phyloP scores from a whole-genome alignment of 2,329 filamentous ascomycete genomes.

The Aspergillus sp. region DNA sequence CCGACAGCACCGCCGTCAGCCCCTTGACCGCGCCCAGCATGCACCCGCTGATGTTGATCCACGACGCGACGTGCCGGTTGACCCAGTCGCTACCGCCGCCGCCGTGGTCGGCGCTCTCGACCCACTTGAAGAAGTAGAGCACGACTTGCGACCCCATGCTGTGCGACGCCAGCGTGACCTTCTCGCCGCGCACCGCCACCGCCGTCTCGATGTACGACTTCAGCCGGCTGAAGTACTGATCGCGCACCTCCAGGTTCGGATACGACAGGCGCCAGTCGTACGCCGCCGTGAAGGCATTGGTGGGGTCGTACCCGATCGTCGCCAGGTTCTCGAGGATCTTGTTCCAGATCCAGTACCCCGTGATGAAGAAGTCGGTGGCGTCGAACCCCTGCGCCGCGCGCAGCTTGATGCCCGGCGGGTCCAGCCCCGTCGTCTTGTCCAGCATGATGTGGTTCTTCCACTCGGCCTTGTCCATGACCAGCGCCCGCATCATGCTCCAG shows the following conservation, averaged over 20 bases:
- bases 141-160: constrained; percentile 97
- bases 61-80: constrained; percentile 82
- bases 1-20: constrained; percentile 83
- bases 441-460: constrained; percentile 99
- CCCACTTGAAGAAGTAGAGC: constrained; percentile 78
- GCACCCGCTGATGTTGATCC: constrained; percentile 98
- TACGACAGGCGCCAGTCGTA: constrained; percentile 96
- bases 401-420: constrained; percentile 86
- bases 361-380: constrained; percentile 83
- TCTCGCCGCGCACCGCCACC: constrained; percentile 68
- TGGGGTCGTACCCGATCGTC: constrained; percentile 91
- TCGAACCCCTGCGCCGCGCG: constrained; percentile 95
- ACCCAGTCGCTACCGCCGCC: constrained; percentile 86
- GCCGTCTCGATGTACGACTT: constrained; percentile 89
- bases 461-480: constrained; percentile 86
- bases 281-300: constrained; percentile 65
- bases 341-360: constrained; percentile 97
- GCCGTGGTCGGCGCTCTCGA: constrained; percentile 74
- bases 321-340: constrained; percentile 97
- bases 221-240: constrained; percentile 89
- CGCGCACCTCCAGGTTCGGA: constrained; percentile 80
- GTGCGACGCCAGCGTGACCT: constrained; percentile 84
- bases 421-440: constrained; percentile 84
- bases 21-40: constrained; percentile 96
- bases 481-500: constrained; percentile 97